Base-by-base conservation (phyloP, 2,329 filamentous ascomycete species). In the Cryphonectria naterciae region DNA sequence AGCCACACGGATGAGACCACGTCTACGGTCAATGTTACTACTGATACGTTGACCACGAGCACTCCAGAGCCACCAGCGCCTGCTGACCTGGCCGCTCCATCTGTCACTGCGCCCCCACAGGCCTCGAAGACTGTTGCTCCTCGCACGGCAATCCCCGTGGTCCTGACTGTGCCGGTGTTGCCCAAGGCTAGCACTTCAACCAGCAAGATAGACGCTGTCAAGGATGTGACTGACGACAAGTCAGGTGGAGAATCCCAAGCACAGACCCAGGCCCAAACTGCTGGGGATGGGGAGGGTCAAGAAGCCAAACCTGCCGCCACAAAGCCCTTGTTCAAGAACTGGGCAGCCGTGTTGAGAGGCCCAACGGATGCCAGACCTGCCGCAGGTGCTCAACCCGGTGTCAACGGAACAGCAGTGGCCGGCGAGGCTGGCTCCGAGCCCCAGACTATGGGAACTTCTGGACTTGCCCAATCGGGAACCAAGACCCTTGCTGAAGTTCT, bases 401-500 rank as follows among this genome's bases (percentile, higher is more conserved):
- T 73, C 35, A 78, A 79, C 69, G 78, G 77, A n/a, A 46, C 74
- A 6, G 74, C 65, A 22, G 70, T 75, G 2, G 72, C 74, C n/a
- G 74, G 73, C 0, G 63, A 68, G 43, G 68, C 73, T n/a, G 72
- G 64, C n/a, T 76, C 77, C 52, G 78, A 35, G 13, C 6, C 58
- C 52, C 67, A 76, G 10, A 64, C 69, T 28, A 70, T 75, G 4
- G 76, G 76, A 17, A 64, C 79, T 22, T 76, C 79, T 22, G 76
- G 74, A n/a, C 85, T 86, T 71, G 74, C 81, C 10, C 85, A 84
- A 75, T 77, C 82, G 28, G 86, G 84, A 69, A 78, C 80, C 35
- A 89, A 78, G 79, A 91, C 92, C 25, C 84, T 97, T 67, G 91
- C 89, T 4, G 93, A 98, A 75, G 93, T 93, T 49, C 85, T 99